Conservation (phyloP, 202 grass and related monocot species). For the Thinopyrum obtusiflorum region DNA sequence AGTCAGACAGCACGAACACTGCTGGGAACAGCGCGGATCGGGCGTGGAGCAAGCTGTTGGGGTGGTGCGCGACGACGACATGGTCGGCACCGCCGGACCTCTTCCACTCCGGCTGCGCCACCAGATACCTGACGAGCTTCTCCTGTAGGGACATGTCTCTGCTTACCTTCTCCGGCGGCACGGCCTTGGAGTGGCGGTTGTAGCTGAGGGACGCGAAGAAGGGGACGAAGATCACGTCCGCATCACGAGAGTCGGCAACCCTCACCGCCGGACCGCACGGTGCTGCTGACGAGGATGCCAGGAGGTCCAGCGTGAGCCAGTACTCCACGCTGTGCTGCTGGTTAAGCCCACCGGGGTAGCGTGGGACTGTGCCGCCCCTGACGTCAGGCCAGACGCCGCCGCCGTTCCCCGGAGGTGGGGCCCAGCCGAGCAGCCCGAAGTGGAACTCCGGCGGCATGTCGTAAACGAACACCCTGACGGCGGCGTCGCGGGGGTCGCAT, state of each 20-base stretch:
- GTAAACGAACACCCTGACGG: conserved; percentile 80
- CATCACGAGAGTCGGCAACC: conserved; percentile 56
- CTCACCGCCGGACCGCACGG: conserved; percentile 50
- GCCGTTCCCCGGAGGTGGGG: conserved; percentile 17
- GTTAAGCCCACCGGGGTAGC: conserved; percentile 85
- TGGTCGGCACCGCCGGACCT: conserved; percentile 71
- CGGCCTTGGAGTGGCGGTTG: conserved; percentile 47
- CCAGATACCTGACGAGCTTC: conserved; percentile 65
- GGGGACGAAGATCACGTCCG: conserved; percentile 84
- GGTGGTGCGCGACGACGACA: conserved; percentile 77
- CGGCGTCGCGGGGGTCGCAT: conserved; percentile 46
- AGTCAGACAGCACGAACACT: conserved; percentile 79
- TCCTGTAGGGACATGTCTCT: conserved; percentile 63
- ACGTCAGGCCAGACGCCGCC: conserved; percentile 68
- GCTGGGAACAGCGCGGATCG: conserved; percentile 45
- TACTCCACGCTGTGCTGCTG: conserved; percentile 95
- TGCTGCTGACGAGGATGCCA: conserved; percentile 36
- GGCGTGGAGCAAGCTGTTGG: conserved; percentile 37
- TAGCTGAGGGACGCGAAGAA: conserved; percentile 88
- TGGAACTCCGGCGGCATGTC: conserved; percentile 83
- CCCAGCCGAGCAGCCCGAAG: conserved; percentile 83
- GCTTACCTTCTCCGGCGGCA: conserved; percentile 51
- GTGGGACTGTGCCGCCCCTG: conserved; percentile 15
- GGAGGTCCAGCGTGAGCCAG: conserved; percentile 89
- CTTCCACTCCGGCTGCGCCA: conserved; percentile 62